Evolutionary conservation across 1,284 basidiomycete genomes (phyloP).

Genomic region (Volvariella surrecta): DNA sequence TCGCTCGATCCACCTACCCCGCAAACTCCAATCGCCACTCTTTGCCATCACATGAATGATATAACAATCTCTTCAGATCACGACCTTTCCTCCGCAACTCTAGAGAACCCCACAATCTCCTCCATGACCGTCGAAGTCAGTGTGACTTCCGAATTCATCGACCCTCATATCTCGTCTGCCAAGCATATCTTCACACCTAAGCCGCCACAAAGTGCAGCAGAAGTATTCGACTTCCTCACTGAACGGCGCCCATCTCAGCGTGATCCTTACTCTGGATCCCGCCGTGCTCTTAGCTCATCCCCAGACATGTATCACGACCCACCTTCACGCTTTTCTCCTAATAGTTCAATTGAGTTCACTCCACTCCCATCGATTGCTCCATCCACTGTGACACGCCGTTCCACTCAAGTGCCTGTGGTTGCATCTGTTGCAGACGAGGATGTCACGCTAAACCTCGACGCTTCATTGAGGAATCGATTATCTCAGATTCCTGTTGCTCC

Average conservation of each 20-base stretch:
- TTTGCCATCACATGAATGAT: slow-evolving; percentile 14
- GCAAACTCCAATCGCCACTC: slow-evolving; percentile 22
- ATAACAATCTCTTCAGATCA: slow-evolving; percentile 35
- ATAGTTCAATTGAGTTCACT: slow-evolving; percentile 21
- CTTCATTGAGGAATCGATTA: not conserved
- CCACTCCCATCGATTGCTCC: slow-evolving; percentile 9
- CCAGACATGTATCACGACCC: slow-evolving; percentile 7
- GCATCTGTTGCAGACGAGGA: not conserved
- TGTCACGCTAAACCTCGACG: slow-evolving; percentile 5
- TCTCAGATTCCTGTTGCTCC: not conserved
- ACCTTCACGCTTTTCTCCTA: slow-evolving; percentile 23
- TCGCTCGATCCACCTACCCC: slow-evolving; percentile 41
- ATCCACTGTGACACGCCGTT: slow-evolving; percentile 11
- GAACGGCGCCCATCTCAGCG: slow-evolving; percentile 28
- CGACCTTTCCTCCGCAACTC: slow-evolving; percentile 31
- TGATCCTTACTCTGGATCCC: slow-evolving; percentile 24
- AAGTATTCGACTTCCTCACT: slow-evolving; percentile 59
- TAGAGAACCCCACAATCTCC: slow-evolving; percentile 46
- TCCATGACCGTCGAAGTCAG: slow-evolving; percentile 70
- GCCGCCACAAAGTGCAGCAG: slow-evolving; percentile 56
- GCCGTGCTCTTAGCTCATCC: slow-evolving; percentile 26
- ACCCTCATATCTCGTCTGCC: slow-evolving; percentile 16
- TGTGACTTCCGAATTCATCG: slow-evolving; percentile 27
- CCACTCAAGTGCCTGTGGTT: slow-evolving; percentile 7
- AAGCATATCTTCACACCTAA: slow-evolving; percentile 20